Evolutionary conservation across 768 basidiomycete species (phyloP).

Genomic region (Mycena alexandri): DNA sequence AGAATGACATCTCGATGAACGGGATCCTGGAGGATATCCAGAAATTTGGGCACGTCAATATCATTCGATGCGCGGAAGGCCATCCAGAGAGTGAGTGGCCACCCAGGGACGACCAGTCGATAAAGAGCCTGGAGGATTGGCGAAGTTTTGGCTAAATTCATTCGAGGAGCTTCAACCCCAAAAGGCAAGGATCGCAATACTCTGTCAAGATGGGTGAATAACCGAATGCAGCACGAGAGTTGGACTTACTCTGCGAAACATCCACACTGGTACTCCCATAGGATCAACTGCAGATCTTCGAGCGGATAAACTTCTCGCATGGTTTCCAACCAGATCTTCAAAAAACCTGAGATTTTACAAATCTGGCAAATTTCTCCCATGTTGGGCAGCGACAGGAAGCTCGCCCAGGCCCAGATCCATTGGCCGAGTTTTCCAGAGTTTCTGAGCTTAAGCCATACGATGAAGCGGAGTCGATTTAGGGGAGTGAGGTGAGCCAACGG

Average conservation of each 20-base stretch:
- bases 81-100: constrained; percentile 28
- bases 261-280: constrained; percentile 2
- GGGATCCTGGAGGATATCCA: constrained; percentile 12
- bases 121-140: constrained; percentile 3
- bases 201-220: background rate
- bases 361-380: background rate
- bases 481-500: constrained; percentile 6
- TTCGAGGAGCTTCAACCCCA: background rate
- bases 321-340: constrained; percentile 14
- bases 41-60: background rate
- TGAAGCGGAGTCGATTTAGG: constrained; percentile 8
- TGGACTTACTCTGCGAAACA: constrained; percentile 9
- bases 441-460: constrained; percentile 16
- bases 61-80: constrained; percentile 3
- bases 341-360: constrained; percentile 5
- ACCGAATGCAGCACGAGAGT: background rate
- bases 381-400: background rate
- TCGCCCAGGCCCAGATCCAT: background rate
- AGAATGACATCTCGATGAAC: constrained; percentile 2
- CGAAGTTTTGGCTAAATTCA: background rate
- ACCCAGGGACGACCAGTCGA: constrained; percentile 16
- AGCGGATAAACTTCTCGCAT: constrained; percentile 10
- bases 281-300: constrained; percentile 16
- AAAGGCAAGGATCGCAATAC: background rate
- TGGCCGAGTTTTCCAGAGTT: background rate